Evolutionary conservation across 345 rosid genomes (phyloP).

Genomic region (Lumnitzera littorea): DNA sequence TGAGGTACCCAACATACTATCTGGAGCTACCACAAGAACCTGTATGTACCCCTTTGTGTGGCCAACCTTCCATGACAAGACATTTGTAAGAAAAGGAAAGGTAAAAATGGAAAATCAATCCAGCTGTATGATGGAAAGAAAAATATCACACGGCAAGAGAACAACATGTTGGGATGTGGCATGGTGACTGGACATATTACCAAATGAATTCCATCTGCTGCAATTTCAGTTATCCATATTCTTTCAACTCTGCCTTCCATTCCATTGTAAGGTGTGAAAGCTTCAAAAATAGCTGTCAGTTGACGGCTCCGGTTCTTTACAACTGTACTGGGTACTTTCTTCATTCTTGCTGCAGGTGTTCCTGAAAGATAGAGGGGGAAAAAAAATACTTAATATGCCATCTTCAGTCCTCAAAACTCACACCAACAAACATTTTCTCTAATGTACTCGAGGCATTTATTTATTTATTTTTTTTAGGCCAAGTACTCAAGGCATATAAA

Average conservation of each 20-base stretch:
- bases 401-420: no score
- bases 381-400: no score
- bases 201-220: slow-evolving; percentile 84
- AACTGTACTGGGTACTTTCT: slow-evolving; percentile 70
- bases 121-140: no score
- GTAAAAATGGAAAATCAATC: no score
- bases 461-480: no score
- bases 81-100: not conserved
- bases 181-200: slow-evolving; percentile 25
- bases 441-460: no score
- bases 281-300: slow-evolving; percentile 77
- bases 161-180: not conserved
- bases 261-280: slow-evolving; percentile 73
- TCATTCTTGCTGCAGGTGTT: slow-evolving; percentile 97
- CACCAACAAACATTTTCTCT: no score
- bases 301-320: slow-evolving; percentile 93
- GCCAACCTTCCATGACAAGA: slow-evolving; percentile 56
- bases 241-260: slow-evolving; percentile 85
- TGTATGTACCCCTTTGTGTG: slow-evolving; percentile 85
- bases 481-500: no score
- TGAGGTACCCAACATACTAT: slow-evolving; percentile 63
- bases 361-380: slow-evolving; percentile 28
- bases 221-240: slow-evolving; percentile 90
- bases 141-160: no score
- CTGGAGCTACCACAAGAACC: slow-evolving; percentile 68